Evolutionary conservation across 768 basidiomycete species (phyloP), one percentile per base, ranked within the genome.

Genomic region (Heimioporus sp.): DNA sequence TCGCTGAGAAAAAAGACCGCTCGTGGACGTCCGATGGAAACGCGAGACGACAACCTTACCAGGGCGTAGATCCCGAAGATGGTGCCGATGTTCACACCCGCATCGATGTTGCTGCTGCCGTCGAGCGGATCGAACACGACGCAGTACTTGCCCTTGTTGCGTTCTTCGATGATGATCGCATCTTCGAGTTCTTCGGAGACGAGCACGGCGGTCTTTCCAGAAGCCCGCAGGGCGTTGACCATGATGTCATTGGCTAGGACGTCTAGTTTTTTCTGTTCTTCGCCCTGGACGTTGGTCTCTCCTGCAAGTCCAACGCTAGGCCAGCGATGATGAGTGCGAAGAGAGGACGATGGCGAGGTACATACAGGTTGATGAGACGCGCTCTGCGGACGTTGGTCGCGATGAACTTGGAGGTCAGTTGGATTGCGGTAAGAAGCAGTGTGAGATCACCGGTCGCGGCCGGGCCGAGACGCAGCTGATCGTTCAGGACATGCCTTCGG

Each of bases 221-320:
- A 95, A 4, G 95, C 95, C 38, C 92, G 83, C 32, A 99, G 82
- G 43, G 95, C 87, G 65, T 98, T 98, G 63, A 98, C 82, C 97
- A 99, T 98, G 79, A 99, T 99, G 69, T 99, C 95, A 69, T 99
- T 98, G 13, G 93, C 90, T 31, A 97, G 77, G n/a, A 97, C 87
- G 65, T 97, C 95, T 48, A 99, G 80, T 74, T 99, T 99, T 80
- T 99, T 99, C 79, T 99, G 97, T 66, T 98, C 97, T 70, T 98
- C 97, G 19, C 97, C 97, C 72, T 95, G 92, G 9, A 95, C 87
- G 66, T 99, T 99, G 24, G 90, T 90, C 66, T 95, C 93, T 15
- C 97, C 97, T 15, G 97, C 97, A 19, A 96, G 80, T 31, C 97
- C 97, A 59, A 99, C 88, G n/a, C 94, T 96, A 64, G 44, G 21